Percentiles rank a stretch among this genome's conserved stretches.
Evolutionary conservation across 768 basidiomycete species (phyloP).

Genomic region (Podaxis sp.): DNA sequence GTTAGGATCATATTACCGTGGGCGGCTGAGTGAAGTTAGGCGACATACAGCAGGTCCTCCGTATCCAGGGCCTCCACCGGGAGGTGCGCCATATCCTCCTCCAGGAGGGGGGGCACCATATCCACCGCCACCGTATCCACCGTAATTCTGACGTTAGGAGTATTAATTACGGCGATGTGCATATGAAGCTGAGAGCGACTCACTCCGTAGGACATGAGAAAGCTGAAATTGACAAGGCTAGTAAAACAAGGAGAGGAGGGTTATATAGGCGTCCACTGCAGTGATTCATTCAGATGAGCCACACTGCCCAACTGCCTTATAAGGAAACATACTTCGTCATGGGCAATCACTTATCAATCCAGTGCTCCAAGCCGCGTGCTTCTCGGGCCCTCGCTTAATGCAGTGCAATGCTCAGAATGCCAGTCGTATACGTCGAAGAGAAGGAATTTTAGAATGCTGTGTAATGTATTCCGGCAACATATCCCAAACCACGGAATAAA

Average conservation of each 20-base stretch:
- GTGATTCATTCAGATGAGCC: neutral
- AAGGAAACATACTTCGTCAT: neutral
- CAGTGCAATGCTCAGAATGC: neutral
- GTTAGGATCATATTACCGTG: neutral
- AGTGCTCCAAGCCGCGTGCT: neutral
- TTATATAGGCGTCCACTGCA: neutral
- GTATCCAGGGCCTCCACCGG: conserved; percentile 12
- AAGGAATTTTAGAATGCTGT: neutral
- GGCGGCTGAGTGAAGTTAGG: neutral
- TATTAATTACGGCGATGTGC: neutral
- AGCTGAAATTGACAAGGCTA: neutral
- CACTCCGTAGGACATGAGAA: conserved; percentile 36
- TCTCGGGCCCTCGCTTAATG: neutral
- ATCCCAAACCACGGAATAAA: neutral
- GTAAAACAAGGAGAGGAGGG: neutral
- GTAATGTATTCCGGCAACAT: neutral
- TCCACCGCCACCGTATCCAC: conserved; percentile 23
- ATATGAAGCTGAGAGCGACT: neutral
- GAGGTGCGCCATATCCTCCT: conserved; percentile 21
- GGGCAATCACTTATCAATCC: neutral
- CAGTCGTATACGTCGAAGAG: no score
- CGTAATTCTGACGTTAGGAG: neutral
- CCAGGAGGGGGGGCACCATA: conserved; percentile 22
- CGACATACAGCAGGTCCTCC: conserved; percentile 3
- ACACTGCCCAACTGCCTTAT: neutral